These are phyloP conservation scores for Parietichytrium sp. DNA, from an alignment of 108 stramenopile genomes.

Conservation along the genomic window DNA sequence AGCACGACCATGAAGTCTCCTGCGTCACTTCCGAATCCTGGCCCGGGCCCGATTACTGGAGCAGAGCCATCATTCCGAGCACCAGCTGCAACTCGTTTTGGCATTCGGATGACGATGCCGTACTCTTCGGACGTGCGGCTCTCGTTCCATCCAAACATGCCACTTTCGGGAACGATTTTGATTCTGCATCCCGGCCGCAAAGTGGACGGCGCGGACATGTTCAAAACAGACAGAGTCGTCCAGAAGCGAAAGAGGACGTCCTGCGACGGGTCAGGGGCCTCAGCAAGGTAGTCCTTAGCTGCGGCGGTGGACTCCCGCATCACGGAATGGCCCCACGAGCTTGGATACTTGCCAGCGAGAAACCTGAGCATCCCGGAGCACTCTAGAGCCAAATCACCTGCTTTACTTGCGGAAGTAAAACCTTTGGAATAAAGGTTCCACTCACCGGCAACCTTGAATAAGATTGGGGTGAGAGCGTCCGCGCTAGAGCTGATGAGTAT, in stretches of 20 bases:
- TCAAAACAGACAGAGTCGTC: slow-evolving; percentile 6
- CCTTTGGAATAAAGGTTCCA: not conserved
- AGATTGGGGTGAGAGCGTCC: not conserved
- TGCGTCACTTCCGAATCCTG: not conserved
- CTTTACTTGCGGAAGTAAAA: not conserved
- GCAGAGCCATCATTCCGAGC: not conserved
- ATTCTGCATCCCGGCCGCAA: slow-evolving; percentile 22
- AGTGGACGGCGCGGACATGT: slow-evolving; percentile 33
- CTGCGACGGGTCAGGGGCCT: not conserved
- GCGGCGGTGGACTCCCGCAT: not conserved
- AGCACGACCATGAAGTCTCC: slow-evolving; percentile 5
- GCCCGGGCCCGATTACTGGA: not conserved
- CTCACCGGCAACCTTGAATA: not conserved
- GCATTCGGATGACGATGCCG: slow-evolving; percentile 16
- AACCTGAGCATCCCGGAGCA: slow-evolving; percentile 6
- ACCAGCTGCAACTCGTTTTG: not conserved
- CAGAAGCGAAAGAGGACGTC: not conserved
- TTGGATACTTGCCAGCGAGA: not conserved
- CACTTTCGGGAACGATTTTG: slow-evolving; percentile 7
- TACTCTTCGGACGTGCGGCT: not conserved
- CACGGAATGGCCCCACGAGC: not conserved
- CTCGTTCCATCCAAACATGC: slow-evolving; percentile 8
- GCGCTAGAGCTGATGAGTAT: not conserved
- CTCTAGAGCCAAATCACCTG: not conserved
- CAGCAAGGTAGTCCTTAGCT: not conserved